These are phyloP conservation scores for Apostasia shenzhenica DNA, from an alignment of 106 monocot species.

Conservation along the genomic window DNA sequence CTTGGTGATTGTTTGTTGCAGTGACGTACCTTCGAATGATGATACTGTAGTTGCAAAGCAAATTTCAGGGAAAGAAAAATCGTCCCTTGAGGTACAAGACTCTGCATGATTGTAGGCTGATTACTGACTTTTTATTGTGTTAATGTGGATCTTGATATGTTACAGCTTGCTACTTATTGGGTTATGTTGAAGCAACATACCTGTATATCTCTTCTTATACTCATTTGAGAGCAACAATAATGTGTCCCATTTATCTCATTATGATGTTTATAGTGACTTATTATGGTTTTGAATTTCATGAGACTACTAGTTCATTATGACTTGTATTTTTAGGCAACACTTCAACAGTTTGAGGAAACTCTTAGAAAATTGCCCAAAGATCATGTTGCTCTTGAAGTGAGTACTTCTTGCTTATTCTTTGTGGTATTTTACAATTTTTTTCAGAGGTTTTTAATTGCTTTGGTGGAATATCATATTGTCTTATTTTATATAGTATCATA, in stretches of 20 bases:
- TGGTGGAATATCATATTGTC: not conserved
- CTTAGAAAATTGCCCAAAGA: conserved; percentile 61
- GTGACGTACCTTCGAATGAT: conserved; percentile 47
- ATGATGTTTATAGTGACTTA: not conserved
- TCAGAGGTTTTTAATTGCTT: not conserved
- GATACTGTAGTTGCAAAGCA: conserved; percentile 28
- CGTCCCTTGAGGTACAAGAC: conserved; percentile 50
- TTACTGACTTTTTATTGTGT: not conserved
- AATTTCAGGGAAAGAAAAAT: conserved; percentile 64
- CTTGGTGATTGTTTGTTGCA: conserved; percentile 22
- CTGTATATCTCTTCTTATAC: not conserved
- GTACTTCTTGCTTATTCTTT: conserved; percentile 9
- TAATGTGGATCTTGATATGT: not conserved
- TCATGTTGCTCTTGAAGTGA: conserved; percentile 78
- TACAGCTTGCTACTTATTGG: not conserved
- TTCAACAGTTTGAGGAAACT: conserved; percentile 59
- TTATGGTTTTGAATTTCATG: not conserved
- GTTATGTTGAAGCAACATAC: no score
- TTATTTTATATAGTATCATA: no score
- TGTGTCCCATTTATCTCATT: not conserved
- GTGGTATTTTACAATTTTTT: not conserved
- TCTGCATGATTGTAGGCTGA: not conserved
- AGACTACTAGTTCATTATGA: not conserved
- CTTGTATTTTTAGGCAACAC: conserved; percentile 31
- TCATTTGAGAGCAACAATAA: not conserved